Evolutionary conservation across 1,284 basidiomycete species (phyloP).

Genomic region (Phellinidium pouzarii): DNA sequence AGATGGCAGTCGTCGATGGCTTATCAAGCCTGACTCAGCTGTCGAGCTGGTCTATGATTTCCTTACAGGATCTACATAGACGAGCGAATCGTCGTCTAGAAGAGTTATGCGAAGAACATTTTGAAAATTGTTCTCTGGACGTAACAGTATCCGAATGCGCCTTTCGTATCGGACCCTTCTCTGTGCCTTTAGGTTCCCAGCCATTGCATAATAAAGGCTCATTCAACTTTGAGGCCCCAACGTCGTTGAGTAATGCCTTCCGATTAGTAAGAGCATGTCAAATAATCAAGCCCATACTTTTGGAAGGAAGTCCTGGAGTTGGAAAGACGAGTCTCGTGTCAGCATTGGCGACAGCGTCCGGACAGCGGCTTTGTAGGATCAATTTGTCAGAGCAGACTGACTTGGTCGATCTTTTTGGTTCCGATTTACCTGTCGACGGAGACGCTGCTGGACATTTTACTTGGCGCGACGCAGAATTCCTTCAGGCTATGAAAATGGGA

Average conservation of each 20-base stretch:
- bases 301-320: constrained; percentile 99
- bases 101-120: constrained; percentile 42
- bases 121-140: not conserved
- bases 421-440: constrained; percentile 92
- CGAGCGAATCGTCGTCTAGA: constrained; percentile 44
- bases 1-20: constrained; percentile 84
- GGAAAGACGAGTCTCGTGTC: constrained; percentile 95
- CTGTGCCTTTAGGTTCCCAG: constrained; percentile 55
- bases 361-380: constrained; percentile 86
- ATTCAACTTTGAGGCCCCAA: constrained; percentile 88
- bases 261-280: constrained; percentile 89
- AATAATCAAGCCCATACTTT: constrained; percentile 84
- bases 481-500: constrained; percentile 87
- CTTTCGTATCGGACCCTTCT: constrained; percentile 73
- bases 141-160: not conserved
- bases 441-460: constrained; percentile 89
- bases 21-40: constrained; percentile 48
- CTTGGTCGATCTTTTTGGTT: constrained; percentile 93
- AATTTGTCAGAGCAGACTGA: constrained; percentile 99
- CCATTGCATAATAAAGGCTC: constrained; percentile 29
- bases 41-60: constrained; percentile 26
- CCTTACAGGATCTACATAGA: constrained; percentile 41
- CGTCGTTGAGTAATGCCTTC: constrained; percentile 84
- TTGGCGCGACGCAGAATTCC: constrained; percentile 97
- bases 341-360: constrained; percentile 79